These are phyloP conservation scores for Acrasis kona DNA, from an alignment of 78 protist genomes.

Conservation along the genomic window DNA sequence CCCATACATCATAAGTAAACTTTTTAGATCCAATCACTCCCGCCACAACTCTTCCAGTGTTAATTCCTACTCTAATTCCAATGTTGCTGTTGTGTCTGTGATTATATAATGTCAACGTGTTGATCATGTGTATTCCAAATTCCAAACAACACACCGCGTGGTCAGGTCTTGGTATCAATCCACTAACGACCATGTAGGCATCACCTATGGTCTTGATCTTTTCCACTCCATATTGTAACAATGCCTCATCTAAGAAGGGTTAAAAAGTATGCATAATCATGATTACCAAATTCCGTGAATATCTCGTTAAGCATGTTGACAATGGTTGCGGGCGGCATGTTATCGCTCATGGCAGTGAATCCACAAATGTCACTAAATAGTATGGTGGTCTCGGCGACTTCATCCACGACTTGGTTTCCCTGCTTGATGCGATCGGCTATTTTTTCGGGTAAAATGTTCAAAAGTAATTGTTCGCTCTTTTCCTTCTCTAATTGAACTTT, in stretches of 20 bases:
- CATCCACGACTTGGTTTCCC: background rate
- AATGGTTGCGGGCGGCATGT: constrained; percentile 36
- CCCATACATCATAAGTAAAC: constrained; percentile 35
- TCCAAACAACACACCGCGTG: constrained; percentile 10
- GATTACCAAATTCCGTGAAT: constrained; percentile 37
- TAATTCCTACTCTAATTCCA: constrained; percentile 31
- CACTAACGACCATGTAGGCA: constrained; percentile 22
- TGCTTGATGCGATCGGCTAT: background rate
- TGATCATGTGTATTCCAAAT: background rate
- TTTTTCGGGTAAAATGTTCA: background rate
- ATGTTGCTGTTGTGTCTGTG: constrained; percentile 6
- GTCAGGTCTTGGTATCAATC: background rate
- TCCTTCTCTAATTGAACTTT: background rate
- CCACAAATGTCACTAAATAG: constrained; percentile 66
- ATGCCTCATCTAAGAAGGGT: too few species aligned
- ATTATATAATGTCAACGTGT: background rate
- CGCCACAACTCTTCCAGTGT: constrained; percentile 40
- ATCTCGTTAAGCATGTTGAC: constrained; percentile 44
- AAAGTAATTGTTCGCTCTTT: background rate
- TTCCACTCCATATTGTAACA: constrained; percentile 4
- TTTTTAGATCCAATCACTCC: constrained; percentile 30
- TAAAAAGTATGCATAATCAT: too few species aligned
- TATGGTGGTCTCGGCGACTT: constrained; percentile 6
- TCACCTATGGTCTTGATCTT: constrained; percentile 43
- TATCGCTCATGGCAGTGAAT: constrained; percentile 45